Conservation (phyloP, 1,284 basidiomycete species). For the Marasmius sp. region DNA sequence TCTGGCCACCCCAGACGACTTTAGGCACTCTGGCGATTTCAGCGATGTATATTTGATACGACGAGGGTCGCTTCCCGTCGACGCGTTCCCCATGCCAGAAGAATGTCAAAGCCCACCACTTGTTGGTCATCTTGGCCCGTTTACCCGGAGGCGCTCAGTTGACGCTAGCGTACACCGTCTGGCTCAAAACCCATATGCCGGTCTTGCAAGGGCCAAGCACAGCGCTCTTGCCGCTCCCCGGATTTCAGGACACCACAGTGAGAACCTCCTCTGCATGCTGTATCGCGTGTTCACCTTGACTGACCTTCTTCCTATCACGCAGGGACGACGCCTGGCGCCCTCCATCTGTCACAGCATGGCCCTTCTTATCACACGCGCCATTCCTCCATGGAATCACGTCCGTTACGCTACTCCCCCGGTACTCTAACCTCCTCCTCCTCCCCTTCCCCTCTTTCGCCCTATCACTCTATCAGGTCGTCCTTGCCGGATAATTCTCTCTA, state of each 20-base stretch:
- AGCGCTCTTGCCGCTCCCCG: slow-evolving; percentile 43
- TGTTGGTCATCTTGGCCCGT: slow-evolving; percentile 39
- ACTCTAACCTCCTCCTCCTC: slow-evolving; percentile 33
- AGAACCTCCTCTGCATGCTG: slow-evolving; percentile 4
- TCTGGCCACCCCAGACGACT: slow-evolving; percentile 21
- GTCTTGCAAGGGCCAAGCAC: slow-evolving; percentile 57
- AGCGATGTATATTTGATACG: slow-evolving; percentile 20
- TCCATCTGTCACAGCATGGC: slow-evolving; percentile 2
- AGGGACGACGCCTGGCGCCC: not conserved
- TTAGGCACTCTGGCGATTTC: slow-evolving; percentile 16
- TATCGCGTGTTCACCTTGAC: not conserved
- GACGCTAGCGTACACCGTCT: slow-evolving; percentile 63
- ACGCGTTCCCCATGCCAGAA: slow-evolving; percentile 31
- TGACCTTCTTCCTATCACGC: slow-evolving; percentile 1
- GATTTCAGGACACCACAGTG: slow-evolving; percentile 28
- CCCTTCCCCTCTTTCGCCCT: slow-evolving; percentile 38
- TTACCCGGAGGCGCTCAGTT: slow-evolving; percentile 56
- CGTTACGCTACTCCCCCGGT: slow-evolving; percentile 31
- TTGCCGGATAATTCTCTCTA: slow-evolving; percentile 51
- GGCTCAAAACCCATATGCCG: slow-evolving; percentile 60
- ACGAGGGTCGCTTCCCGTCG: slow-evolving; percentile 54
- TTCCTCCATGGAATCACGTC: slow-evolving; percentile 24
- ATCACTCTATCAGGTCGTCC: slow-evolving; percentile 37
- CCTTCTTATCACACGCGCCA: slow-evolving; percentile 20
- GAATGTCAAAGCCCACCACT: slow-evolving; percentile 27